Evolutionary conservation across 768 basidiomycete species (phyloP).

Genomic region (Amanita phalloides): DNA sequence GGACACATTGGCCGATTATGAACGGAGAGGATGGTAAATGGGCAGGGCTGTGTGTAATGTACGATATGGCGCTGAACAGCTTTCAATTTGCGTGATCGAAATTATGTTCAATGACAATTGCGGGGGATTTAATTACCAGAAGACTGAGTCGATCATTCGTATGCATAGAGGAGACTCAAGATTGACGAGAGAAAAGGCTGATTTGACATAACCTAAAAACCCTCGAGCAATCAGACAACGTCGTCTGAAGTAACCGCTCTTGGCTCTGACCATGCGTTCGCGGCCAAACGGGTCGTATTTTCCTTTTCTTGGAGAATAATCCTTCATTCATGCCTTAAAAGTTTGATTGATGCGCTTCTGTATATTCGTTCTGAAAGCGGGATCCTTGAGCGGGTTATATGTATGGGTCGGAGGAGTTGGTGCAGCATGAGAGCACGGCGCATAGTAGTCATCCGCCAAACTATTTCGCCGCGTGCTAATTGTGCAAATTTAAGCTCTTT

Average conservation of each 20-base stretch:
- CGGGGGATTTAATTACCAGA: too few relatives aligned
- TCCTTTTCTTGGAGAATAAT: background rate
- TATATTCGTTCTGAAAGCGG: background rate
- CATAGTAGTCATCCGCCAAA: background rate
- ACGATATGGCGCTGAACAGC: too few relatives aligned
- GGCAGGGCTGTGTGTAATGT: too few relatives aligned
- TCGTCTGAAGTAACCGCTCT: slow-evolving; percentile 1
- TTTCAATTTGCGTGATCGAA: too few relatives aligned
- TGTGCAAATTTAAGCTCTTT: too few relatives aligned
- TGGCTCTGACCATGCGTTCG: slow-evolving; percentile 1
- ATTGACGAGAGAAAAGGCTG: background rate
- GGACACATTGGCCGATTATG: slow-evolving; percentile 3
- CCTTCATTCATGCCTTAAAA: background rate
- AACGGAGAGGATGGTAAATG: slow-evolving; percentile 1
- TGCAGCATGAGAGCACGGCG: background rate
- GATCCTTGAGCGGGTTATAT: background rate
- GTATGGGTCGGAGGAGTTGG: background rate
- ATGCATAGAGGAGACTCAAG: background rate
- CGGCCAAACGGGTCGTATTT: background rate
- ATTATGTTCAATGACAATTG: too few relatives aligned
- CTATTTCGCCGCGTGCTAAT: too few relatives aligned
- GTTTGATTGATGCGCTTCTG: slow-evolving; percentile 3
- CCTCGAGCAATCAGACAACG: slow-evolving; percentile 1
- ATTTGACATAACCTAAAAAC: background rate
- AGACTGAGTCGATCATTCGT: too few relatives aligned